phyloP scores from a whole-genome alignment of 768 basidiomycete species.

The Russula sp. region DNA sequence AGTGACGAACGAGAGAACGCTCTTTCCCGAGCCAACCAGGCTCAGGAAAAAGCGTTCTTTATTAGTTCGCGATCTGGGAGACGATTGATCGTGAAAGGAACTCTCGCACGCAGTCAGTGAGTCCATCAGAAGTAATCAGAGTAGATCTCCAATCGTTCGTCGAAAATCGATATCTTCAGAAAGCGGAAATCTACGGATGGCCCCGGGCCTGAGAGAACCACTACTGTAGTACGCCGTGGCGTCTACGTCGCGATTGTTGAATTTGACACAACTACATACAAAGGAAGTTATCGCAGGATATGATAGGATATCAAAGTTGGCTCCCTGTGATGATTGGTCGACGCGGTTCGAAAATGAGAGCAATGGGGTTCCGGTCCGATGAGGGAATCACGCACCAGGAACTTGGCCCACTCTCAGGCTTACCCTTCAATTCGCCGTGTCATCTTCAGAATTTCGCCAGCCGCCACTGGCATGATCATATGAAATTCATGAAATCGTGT shows the following conservation, averaged over 20 bases:
- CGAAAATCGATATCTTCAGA: neutral
- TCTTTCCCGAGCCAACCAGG: neutral
- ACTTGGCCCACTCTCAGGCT: neutral
- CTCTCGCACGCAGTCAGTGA: too few species aligned
- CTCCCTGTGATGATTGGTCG: neutral
- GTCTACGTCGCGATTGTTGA: neutral
- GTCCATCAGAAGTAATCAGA: too few species aligned
- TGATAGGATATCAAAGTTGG: neutral
- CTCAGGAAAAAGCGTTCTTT: neutral
- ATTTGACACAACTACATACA: neutral
- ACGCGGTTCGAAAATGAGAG: neutral
- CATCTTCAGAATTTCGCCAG: neutral
- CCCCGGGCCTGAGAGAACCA: neutral
- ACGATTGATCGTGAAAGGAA: neutral
- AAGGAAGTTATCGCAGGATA: neutral
- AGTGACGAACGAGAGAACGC: neutral
- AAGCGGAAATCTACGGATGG: too few species aligned
- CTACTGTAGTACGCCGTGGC: too few species aligned
- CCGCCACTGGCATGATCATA: too few species aligned
- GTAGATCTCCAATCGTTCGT: too few species aligned
- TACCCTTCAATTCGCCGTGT: neutral
- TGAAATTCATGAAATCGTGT: neutral
- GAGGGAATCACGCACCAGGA: neutral
- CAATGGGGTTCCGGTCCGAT: neutral
- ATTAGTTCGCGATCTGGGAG: neutral